Conservation (phyloP, 2,329 filamentous ascomycete genomes). For the Elsinoe australis region DNA sequence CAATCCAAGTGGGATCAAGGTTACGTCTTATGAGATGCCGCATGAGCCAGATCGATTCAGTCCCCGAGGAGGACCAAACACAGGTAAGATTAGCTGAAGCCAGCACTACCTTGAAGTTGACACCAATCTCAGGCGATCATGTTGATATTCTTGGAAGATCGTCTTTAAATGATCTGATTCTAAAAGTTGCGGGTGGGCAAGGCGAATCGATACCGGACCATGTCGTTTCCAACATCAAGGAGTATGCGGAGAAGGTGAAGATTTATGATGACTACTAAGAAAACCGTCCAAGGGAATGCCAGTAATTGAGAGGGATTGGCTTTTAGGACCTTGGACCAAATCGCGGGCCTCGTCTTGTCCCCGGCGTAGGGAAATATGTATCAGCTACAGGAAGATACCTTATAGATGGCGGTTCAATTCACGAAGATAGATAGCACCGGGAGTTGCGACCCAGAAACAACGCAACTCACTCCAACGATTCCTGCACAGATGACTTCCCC, state of each 20-base stretch:
- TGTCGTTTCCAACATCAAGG: conserved; percentile 69
- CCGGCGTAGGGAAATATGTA: no score
- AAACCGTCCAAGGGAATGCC: no score
- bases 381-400: background rate
- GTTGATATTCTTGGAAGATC: conserved; percentile 90
- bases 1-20: conserved; percentile 73
- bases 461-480: no score
- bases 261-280: conserved; percentile 68
- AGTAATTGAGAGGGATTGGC: no score
- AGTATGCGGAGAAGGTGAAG: conserved; percentile 77
- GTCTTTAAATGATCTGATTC: conserved; percentile 81
- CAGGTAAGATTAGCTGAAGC: conserved; percentile 36
- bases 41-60: conserved; percentile 92
- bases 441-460: no score
- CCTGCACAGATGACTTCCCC: no score
- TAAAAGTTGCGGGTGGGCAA: conserved; percentile 76
- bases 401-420: background rate
- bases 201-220: conserved; percentile 71
- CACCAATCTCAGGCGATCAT: conserved; percentile 60
- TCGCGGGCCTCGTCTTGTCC: no score
- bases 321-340: no score
- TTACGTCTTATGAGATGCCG: conserved; percentile 90
- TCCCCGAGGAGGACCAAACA: conserved; percentile 63
- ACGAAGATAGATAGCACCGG: background rate
- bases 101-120: background rate